phyloP scores from a whole-genome alignment of 2,329 filamentous ascomycete genomes.

The Neopestalotiopsis sp. region DNA sequence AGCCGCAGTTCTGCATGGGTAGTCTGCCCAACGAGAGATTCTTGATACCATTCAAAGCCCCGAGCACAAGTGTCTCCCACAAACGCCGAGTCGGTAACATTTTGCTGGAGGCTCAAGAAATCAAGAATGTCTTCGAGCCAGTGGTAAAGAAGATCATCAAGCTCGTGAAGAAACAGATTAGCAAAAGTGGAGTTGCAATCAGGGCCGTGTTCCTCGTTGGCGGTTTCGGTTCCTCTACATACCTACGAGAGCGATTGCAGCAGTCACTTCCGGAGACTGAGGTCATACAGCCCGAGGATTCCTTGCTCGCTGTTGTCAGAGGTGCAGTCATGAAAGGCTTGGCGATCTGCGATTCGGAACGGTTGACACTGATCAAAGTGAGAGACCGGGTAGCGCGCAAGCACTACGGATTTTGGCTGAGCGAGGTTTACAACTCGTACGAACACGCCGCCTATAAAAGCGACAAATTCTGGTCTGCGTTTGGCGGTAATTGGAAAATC shows the following conservation, averaged over 20 bases:
- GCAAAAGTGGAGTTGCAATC: conserved; percentile 47
- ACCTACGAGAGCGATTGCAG: conserved; percentile 47
- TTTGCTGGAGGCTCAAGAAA: conserved; percentile 42
- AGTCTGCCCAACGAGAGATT: conserved; percentile 41
- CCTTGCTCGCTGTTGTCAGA: conserved; percentile 57
- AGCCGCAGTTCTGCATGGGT: conserved; percentile 41
- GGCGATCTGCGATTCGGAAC: conserved; percentile 40
- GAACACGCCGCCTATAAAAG: conserved; percentile 18
- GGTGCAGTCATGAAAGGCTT: conserved; percentile 59
- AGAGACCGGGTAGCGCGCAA: conserved; percentile 48
- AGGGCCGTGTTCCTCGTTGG: conserved; percentile 54
- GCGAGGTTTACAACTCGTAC: conserved; percentile 14
- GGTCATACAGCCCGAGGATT: conserved; percentile 54
- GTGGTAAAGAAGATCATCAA: conserved; percentile 49
- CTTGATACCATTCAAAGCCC: conserved; percentile 31
- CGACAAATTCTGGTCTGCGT: conserved; percentile 21
- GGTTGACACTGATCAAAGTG: conserved; percentile 43
- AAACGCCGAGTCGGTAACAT: conserved; percentile 39
- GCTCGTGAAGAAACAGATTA: conserved; percentile 49
- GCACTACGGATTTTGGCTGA: conserved; percentile 45
- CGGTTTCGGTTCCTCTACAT: conserved; percentile 53
- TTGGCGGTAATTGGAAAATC: conserved; percentile 24
- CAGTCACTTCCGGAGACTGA: conserved; percentile 41
- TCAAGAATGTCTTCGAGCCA: conserved; percentile 50
- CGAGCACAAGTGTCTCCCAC: too few species aligned